Evolutionary conservation across 2,329 filamentous ascomycete species (phyloP).

Genomic region (Colletotrichum magnum): DNA sequence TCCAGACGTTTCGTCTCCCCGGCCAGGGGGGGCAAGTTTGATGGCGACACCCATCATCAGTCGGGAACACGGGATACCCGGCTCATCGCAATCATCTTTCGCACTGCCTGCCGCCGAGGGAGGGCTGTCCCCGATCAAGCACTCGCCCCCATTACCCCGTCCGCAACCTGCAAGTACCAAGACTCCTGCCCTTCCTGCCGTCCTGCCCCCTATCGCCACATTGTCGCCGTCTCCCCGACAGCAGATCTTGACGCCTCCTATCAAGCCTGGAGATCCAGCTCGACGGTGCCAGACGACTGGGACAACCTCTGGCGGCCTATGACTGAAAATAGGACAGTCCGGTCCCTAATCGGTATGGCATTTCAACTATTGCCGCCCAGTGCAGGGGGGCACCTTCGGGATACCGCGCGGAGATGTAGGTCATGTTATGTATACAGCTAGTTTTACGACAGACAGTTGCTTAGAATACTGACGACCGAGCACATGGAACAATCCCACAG

Average conservation of each 20-base stretch:
- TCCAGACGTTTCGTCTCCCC: slow-evolving; percentile 27
- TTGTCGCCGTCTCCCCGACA: slow-evolving; percentile 71
- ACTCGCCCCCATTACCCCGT: slow-evolving; percentile 59
- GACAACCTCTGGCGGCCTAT: slow-evolving; percentile 8
- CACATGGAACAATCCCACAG: no score
- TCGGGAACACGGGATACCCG: slow-evolving; percentile 38
- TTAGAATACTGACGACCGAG: no score
- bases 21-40: slow-evolving; percentile 33
- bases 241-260: slow-evolving; percentile 72
- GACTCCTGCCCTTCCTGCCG: slow-evolving; percentile 51
- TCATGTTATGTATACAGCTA: no score
- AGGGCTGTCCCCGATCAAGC: slow-evolving; percentile 67
- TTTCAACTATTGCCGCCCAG: no score
- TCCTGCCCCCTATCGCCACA: slow-evolving; percentile 70
- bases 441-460: no score
- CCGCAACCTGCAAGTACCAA: slow-evolving; percentile 34
- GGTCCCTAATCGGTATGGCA: no score
- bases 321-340: not conserved
- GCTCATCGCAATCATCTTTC: slow-evolving; percentile 37
- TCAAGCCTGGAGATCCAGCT: slow-evolving; percentile 62
- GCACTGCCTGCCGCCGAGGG: slow-evolving; percentile 56
- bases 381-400: no score
- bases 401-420: no score
- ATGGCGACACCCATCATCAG: slow-evolving; percentile 39
- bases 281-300: slow-evolving; percentile 29